Conservation (phyloP, 208 protist genomes). For the Leishmania aethiopica region DNA sequence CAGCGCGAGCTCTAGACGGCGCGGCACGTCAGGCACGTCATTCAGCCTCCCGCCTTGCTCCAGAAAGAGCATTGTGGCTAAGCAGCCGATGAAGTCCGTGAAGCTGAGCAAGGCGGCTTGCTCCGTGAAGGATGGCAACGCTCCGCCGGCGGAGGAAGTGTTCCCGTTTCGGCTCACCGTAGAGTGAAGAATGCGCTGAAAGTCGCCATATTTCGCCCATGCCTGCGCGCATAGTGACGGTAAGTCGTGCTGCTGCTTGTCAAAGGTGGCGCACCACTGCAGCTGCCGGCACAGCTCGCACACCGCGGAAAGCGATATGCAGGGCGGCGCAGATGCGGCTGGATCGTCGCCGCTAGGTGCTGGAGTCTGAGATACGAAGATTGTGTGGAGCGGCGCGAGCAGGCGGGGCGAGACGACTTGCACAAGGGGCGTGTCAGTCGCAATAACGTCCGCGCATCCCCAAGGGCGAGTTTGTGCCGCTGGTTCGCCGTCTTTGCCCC, state of each 20-base stretch:
- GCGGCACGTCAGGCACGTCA: slow-evolving; percentile 32
- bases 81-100: slow-evolving; percentile 21
- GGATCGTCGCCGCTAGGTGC: not conserved
- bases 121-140: not conserved
- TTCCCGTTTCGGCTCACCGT: not conserved
- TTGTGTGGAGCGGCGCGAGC: slow-evolving; percentile 2
- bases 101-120: slow-evolving; percentile 12
- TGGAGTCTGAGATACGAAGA: not conserved
- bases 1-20: slow-evolving; percentile 26
- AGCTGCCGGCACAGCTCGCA: slow-evolving; percentile 23
- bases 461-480: slow-evolving; percentile 2
- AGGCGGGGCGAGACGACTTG: slow-evolving; percentile 14
- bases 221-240: slow-evolving; percentile 17
- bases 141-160: not conserved
- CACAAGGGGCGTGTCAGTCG: slow-evolving; percentile 18
- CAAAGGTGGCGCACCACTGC: slow-evolving; percentile 14
- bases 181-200: slow-evolving; percentile 15
- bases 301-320: slow-evolving; percentile 5
- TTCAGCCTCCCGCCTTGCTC: slow-evolving; percentile 3
- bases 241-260: not conserved
- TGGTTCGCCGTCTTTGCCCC: not conserved
- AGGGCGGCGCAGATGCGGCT: not conserved
- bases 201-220: slow-evolving; percentile 12
- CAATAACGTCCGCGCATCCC: slow-evolving; percentile 28
- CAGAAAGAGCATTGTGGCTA: slow-evolving; percentile 21